phyloP scores from a whole-genome alignment of 148 eudicot genomes.

The Polygonum maritimum region DNA sequence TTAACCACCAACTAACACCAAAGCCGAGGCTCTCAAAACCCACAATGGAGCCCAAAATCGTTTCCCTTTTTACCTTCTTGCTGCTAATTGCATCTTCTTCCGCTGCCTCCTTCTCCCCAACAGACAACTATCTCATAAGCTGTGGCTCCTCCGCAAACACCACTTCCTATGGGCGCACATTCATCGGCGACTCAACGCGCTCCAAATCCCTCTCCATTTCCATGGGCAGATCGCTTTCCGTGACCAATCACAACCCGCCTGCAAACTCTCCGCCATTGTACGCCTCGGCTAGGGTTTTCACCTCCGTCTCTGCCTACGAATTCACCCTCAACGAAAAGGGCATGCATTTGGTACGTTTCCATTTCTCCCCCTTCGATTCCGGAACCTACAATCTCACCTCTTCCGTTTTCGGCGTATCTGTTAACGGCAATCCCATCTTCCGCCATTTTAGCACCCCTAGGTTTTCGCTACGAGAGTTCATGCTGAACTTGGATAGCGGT shows the following conservation, averaged over 20 bases:
- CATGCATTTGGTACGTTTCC: slow-evolving; percentile 67
- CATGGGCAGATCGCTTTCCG: slow-evolving; percentile 36
- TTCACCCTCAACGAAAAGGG: slow-evolving; percentile 45
- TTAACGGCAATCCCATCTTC: slow-evolving; percentile 53
- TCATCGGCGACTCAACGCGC: slow-evolving; percentile 47
- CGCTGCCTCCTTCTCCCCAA: slow-evolving; percentile 35
- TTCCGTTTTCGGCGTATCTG: slow-evolving; percentile 57
- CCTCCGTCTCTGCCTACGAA: slow-evolving; percentile 35
- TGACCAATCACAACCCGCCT: slow-evolving; percentile 37
- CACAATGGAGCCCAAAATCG: not conserved
- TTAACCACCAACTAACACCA: not conserved
- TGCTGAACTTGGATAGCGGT: slow-evolving; percentile 31
- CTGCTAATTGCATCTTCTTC: slow-evolving; percentile 1
- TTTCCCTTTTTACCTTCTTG: slow-evolving; percentile 11
- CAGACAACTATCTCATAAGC: slow-evolving; percentile 58
- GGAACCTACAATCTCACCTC: slow-evolving; percentile 34
- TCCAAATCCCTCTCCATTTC: slow-evolving; percentile 28
- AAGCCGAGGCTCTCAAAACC: not conserved
- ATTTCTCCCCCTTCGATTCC: slow-evolving; percentile 60
- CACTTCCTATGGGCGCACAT: slow-evolving; percentile 35
- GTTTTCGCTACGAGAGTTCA: slow-evolving; percentile 50
- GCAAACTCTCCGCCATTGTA: slow-evolving; percentile 38
- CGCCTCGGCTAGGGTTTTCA: slow-evolving; percentile 62
- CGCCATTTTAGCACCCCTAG: slow-evolving; percentile 26
- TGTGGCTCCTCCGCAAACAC: slow-evolving; percentile 57